Percentiles rank a stretch among this genome's conserved stretches.
phyloP scores from a whole-genome alignment of 257 asterid species.

The Linderniella brevidens region DNA sequence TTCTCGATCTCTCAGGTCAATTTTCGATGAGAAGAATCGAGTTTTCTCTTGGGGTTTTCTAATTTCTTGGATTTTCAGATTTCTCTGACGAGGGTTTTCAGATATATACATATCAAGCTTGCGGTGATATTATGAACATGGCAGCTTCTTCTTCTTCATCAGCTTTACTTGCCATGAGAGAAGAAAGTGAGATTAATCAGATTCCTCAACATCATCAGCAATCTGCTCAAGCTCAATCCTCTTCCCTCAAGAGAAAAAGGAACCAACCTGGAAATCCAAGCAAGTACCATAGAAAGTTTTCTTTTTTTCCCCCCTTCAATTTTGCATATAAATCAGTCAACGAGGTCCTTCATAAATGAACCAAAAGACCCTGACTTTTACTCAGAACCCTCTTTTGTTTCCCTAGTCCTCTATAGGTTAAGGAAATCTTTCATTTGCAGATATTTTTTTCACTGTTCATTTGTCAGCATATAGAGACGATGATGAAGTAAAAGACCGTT shows the following conservation, averaged over 20 bases:
- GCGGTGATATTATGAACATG: slow-evolving; percentile 9
- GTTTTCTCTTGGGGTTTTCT: background rate
- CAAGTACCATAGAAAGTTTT: slow-evolving; percentile 24
- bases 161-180: slow-evolving; percentile 23
- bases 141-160: slow-evolving; percentile 35
- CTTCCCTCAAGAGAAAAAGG: slow-evolving; percentile 29
- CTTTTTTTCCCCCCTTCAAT: background rate
- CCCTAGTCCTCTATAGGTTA: background rate
- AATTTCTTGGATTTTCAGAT: slow-evolving; percentile 2
- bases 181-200: slow-evolving; percentile 19
- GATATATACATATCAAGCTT: too few relatives aligned
- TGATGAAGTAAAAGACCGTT: background rate
- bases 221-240: background rate
- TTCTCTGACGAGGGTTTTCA: background rate
- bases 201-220: slow-evolving; percentile 17
- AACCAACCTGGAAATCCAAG: slow-evolving; percentile 81
- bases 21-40: background rate
- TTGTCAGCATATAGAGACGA: slow-evolving; percentile 5
- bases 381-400: too few relatives aligned
- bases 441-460: background rate
- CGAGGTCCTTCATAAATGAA: too few relatives aligned
- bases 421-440: slow-evolving; percentile 3
- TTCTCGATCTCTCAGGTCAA: too few relatives aligned
- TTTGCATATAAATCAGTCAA: background rate
- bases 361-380: too few relatives aligned